Evolutionary conservation across 345 rosid genomes (phyloP).

Genomic region (Heritiera littoralis): DNA sequence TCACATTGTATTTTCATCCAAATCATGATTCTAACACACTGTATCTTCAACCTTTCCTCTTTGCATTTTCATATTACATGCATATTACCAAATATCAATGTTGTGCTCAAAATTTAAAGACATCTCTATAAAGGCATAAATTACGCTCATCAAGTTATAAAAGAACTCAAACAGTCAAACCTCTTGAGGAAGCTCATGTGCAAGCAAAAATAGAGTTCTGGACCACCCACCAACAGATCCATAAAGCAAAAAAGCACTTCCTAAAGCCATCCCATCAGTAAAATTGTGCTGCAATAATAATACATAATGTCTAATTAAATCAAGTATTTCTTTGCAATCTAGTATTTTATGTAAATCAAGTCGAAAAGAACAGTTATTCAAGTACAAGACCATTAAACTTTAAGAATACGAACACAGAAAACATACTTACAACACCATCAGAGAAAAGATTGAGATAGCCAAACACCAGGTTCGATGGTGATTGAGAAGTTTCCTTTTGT

Average conservation of each 20-base stretch:
- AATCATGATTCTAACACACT: background rate
- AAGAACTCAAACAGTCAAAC: conserved; percentile 51
- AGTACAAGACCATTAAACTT: conserved; percentile 2
- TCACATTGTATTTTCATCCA: background rate
- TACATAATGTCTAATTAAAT: conserved; percentile 12
- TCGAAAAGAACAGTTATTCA: background rate
- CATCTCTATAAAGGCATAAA: background rate
- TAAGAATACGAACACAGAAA: conserved; percentile 28
- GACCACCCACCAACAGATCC: conserved; percentile 99
- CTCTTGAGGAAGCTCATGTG: conserved; percentile 99
- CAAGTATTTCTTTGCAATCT: conserved; percentile 13
- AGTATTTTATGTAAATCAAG: conserved; percentile 7
- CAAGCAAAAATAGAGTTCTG: conserved; percentile 94
- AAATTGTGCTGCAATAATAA: conserved; percentile 80
- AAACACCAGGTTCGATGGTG: conserved; percentile 75
- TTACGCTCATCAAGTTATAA: background rate
- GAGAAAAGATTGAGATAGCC: conserved; percentile 98
- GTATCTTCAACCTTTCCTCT: conserved; percentile 1
- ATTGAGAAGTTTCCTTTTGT: conserved; percentile 41
- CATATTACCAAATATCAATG: background rate
- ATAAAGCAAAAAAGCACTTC: conserved; percentile 93
- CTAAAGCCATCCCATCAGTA: conserved; percentile 97
- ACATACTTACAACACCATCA: conserved; percentile 95
- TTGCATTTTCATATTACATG: background rate
- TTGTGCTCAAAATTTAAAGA: conserved; percentile 5